Evolutionary conservation across 2,329 filamentous ascomycete species (phyloP).

Genomic region (Aspergillus intermedius): DNA sequence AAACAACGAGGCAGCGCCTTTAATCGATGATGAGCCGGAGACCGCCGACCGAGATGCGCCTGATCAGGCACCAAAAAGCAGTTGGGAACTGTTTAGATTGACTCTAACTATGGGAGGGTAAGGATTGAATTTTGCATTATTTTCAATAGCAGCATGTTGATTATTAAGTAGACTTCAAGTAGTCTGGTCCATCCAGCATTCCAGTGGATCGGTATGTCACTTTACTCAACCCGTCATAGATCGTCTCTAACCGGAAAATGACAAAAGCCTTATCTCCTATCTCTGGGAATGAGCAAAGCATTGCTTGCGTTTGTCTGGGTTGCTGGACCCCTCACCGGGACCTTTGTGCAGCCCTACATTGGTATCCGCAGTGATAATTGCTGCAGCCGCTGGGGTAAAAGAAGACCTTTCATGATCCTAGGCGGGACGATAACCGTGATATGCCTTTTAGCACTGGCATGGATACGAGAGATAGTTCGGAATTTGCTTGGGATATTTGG

Average conservation of each 20-base stretch:
- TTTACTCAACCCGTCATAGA: not conserved
- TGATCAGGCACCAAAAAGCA: conserved; percentile 51
- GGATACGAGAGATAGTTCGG: conserved; percentile 66
- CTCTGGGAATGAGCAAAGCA: conserved; percentile 74
- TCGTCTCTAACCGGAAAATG: not conserved
- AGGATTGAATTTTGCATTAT: conserved; percentile 10
- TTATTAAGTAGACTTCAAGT: conserved; percentile 63
- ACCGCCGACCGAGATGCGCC: not conserved
- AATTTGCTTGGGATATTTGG: conserved; percentile 65
- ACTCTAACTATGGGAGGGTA: conserved; percentile 76
- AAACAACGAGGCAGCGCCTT: too few species aligned
- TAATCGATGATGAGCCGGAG: conserved; percentile 46
- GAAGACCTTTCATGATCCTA: conserved; percentile 73
- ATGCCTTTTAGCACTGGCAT: conserved; percentile 64
- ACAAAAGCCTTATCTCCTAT: conserved; percentile 61
- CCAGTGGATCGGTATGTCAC: conserved; percentile 67
- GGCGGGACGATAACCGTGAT: conserved; percentile 63
- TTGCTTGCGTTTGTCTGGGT: conserved; percentile 84
- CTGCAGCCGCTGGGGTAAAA: conserved; percentile 65
- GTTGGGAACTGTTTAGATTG: conserved; percentile 78
- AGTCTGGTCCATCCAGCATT: conserved; percentile 91
- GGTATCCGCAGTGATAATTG: conserved; percentile 77
- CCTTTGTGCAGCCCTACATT: conserved; percentile 74
- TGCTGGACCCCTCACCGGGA: conserved; percentile 70
- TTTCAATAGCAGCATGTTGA: not conserved